Evolutionary conservation across 768 basidiomycete genomes (phyloP).

Genomic region (Cystofilobasidium bisporidii): DNA sequence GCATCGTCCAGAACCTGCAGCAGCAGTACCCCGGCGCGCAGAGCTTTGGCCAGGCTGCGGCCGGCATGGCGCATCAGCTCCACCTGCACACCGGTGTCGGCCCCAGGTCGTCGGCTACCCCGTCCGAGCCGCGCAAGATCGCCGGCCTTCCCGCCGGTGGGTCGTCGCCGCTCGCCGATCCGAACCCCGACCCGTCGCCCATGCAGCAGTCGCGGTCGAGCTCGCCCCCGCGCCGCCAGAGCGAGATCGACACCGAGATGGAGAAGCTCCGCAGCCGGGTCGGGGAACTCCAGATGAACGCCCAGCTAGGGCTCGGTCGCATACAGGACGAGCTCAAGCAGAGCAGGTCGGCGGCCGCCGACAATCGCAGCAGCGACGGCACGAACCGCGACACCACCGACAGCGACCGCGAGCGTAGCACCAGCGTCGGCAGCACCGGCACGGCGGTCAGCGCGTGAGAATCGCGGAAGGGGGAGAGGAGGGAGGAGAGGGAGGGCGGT

Average conservation of each 20-base stretch:
- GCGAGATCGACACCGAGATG: not conserved
- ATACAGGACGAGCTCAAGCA: not conserved
- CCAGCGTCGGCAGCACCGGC: too few relatives aligned
- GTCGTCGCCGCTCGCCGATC: not conserved
- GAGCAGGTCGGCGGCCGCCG: too few relatives aligned
- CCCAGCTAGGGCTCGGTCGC: constrained; percentile 1
- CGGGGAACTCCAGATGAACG: constrained; percentile 3
- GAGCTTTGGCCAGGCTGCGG: constrained; percentile 7
- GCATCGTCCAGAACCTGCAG: not conserved
- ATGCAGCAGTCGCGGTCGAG: not conserved
- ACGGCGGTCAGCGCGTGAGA: too few relatives aligned
- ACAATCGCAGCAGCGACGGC: too few relatives aligned
- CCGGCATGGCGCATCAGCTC: not conserved
- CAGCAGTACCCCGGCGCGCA: not conserved
- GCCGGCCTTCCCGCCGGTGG: not conserved
- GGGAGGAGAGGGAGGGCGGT: too few relatives aligned
- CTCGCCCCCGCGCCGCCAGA: not conserved
- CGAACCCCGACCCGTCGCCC: not conserved
- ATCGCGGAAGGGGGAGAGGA: too few relatives aligned
- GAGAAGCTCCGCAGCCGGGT: not conserved
- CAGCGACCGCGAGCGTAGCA: too few relatives aligned
- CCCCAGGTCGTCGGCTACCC: not conserved
- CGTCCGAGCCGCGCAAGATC: not conserved
- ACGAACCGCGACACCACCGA: too few relatives aligned
- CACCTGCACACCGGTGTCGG: too few relatives aligned